These are phyloP conservation scores for Termitomyces sp. DNA, from an alignment of 768 basidiomycete genomes.

Conservation along the genomic window DNA sequence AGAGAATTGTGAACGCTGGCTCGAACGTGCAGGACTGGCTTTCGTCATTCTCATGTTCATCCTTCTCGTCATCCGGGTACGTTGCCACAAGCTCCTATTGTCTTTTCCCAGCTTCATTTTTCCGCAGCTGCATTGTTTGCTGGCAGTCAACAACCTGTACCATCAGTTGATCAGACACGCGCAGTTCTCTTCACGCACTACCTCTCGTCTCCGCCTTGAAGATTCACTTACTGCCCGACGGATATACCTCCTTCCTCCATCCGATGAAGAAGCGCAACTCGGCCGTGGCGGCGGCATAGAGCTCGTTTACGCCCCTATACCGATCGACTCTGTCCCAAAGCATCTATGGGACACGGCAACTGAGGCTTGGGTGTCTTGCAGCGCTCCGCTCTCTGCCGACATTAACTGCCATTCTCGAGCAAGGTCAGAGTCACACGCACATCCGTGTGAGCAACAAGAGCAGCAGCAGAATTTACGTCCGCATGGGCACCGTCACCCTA, in stretches of 20 bases:
- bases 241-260: constrained; percentile 54
- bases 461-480: constrained; percentile 15
- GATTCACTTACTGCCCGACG: constrained; percentile 38
- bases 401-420: constrained; percentile 10
- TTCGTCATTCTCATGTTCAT: constrained; percentile 54
- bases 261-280: constrained; percentile 8
- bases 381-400: constrained; percentile 16
- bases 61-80: constrained; percentile 60
- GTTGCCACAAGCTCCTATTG: constrained; percentile 19
- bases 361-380: constrained; percentile 59
- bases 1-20: constrained; percentile 79
- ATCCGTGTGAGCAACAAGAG: constrained; percentile 15
- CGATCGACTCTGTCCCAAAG: constrained; percentile 46
- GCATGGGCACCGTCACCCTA: constrained; percentile 24
- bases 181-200: constrained; percentile 15
- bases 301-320: constrained; percentile 69
- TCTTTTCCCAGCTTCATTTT: neutral
- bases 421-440: constrained; percentile 16
- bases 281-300: constrained; percentile 23
- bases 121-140: constrained; percentile 65
- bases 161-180: constrained; percentile 39
- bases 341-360: constrained; percentile 47
- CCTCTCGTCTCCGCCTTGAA: constrained; percentile 13
- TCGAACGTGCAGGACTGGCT: constrained; percentile 58
- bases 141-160: constrained; percentile 66